Base-by-base conservation (phyloP, 2,329 filamentous ascomycete genomes). In the Nemania bipapillata region DNA sequence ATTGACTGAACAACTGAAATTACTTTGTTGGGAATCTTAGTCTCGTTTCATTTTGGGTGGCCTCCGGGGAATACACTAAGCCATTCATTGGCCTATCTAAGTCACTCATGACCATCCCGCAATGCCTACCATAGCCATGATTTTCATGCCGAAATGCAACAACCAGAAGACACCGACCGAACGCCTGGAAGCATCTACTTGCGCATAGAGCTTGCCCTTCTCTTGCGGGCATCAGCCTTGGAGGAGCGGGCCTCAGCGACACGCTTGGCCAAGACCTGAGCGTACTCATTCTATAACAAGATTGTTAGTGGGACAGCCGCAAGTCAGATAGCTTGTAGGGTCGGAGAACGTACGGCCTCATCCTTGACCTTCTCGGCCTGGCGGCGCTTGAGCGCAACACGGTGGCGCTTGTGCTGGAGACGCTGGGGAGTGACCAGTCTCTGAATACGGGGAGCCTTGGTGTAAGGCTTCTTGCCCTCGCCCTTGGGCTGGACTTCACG, bases 401-500 rank as follows among this genome's bases (percentile, higher is more conserved):
- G 90, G 89, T 98, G 96, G 81, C 96, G 94, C 93, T 98, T 99
- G 92, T 97, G 96, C 90, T 99, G 96, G 82, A 99, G 94, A 85
- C 96, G 96, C 88, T 98, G 96, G 84, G 96, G 96, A 81, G 96
- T 99, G 80, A 99, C 94, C 80, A 99, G 93, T 84, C 96, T 93
- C 91, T 99, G 96, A 87, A 99, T 99, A 90, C 95, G 96, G 85
- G 96, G 96, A 80, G 96, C 96, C 93, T 99, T 99, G 92, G 95
- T 97, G 91, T 98, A 98, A 80, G 94, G 86, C 87, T 93, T 92
- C 88, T 96, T 96, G 86, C 94, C 95, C 89, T 98, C 96, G 82
- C 91, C 92, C 92, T 97, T 97, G 83, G 93, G 92, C 87, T 94
- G 90, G 81, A 99, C 91, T 85, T 98, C 96, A 84, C 96, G 96